A percentile compares a stretch with the other conserved stretches of the same genome.
Evolutionary conservation across 805 yeast genomes (phyloP).

Genomic region (Saccharomycopsis selenospora): DNA sequence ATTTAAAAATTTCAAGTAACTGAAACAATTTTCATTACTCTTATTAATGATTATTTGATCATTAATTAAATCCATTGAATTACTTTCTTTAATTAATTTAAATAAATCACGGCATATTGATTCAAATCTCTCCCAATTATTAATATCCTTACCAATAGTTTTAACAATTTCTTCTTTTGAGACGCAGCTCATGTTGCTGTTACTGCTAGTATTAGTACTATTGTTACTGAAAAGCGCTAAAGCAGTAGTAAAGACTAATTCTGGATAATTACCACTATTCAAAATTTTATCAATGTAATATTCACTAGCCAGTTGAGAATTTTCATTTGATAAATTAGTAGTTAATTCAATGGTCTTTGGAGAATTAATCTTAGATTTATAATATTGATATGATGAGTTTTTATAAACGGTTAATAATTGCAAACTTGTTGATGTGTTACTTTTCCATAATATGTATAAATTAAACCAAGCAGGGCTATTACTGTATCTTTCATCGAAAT

Average conservation of each 20-base stretch:
- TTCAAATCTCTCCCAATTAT: conserved; percentile 63
- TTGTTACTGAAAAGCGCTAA: conserved; percentile 44
- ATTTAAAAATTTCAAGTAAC: conserved; percentile 19
- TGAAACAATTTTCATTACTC: conserved; percentile 33
- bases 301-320: conserved; percentile 31
- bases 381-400: conserved; percentile 25
- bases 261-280: conserved; percentile 42
- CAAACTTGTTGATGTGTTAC: conserved; percentile 48
- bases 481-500: not conserved
- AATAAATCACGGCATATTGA: conserved; percentile 66
- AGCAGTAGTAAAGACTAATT: conserved; percentile 44
- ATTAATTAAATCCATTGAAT: not conserved
- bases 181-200: not conserved
- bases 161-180: conserved; percentile 15
- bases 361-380: conserved; percentile 15
- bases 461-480: conserved; percentile 23
- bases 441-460: conserved; percentile 51
- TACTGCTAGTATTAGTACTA: conserved; percentile 25
- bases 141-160: conserved; percentile 25
- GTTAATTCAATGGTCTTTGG: not conserved
- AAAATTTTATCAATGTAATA: conserved; percentile 41
- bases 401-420: conserved; percentile 30
- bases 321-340: conserved; percentile 23
- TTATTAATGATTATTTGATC: conserved; percentile 28
- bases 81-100: conserved; percentile 27